A percentile compares a stretch with the other conserved stretches of the same genome.
Conservation (phyloP, 495 filamentous ascomycete species). For the Talaromyces adpressus region DNA sequence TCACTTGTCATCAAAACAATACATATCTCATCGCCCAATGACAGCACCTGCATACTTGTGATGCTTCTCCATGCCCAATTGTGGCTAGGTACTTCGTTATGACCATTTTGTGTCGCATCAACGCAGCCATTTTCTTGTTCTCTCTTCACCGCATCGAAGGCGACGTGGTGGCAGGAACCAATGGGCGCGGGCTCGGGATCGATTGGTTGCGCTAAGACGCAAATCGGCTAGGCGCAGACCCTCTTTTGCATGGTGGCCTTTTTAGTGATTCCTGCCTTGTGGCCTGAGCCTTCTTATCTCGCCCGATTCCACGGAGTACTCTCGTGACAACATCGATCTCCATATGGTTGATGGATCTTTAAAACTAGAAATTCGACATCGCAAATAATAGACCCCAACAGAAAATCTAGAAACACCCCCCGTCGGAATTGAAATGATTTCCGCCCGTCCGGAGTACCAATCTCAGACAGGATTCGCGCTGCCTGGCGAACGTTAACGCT, state of each 20-base stretch:
- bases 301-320: background rate
- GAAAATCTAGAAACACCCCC: background rate
- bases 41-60: background rate
- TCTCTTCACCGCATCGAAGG: slow-evolving; percentile 28
- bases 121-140: background rate
- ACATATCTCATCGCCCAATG: background rate
- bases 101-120: background rate
- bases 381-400: background rate
- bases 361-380: background rate
- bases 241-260: background rate
- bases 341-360: background rate
- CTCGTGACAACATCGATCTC: background rate
- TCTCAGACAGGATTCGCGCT: background rate
- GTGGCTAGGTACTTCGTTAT: background rate
- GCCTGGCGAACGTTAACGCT: background rate
- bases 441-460: background rate
- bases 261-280: slow-evolving; percentile 2
- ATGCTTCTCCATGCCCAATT: background rate
- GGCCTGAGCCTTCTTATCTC: background rate
- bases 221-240: background rate
- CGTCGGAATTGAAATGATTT: background rate
- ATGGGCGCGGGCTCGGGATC: slow-evolving; percentile 9
- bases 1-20: background rate
- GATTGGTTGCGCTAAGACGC: background rate
- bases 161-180: slow-evolving; percentile 14